These are phyloP conservation scores for Pelargonium fulgidum DNA, from an alignment of 441 rosid genomes.

Conservation along the genomic window DNA sequence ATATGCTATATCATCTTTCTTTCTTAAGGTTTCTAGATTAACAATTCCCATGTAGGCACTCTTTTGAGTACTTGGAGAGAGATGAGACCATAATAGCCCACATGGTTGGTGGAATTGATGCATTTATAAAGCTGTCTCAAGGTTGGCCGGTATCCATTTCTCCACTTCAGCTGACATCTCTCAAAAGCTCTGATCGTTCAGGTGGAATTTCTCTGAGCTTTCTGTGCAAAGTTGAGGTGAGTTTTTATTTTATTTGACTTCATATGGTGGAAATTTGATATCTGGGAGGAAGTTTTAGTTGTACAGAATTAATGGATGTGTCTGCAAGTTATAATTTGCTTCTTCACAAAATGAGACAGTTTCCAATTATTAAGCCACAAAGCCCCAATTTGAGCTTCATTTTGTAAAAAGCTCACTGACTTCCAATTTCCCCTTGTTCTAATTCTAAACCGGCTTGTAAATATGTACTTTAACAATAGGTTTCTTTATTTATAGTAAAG, in stretches of 20 bases:
- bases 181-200: slow-evolving; percentile 46
- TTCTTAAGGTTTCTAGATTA: slow-evolving; percentile 15
- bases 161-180: slow-evolving; percentile 55
- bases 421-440: no score
- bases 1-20: not conserved
- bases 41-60: slow-evolving; percentile 46
- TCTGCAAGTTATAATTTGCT: no score
- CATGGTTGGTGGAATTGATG: slow-evolving; percentile 59
- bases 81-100: slow-evolving; percentile 66
- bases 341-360: no score
- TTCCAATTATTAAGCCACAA: no score
- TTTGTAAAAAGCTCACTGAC: no score
- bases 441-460: no score
- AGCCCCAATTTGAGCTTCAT: no score
- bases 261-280: not conserved
- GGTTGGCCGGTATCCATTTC: slow-evolving; percentile 72
- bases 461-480: no score
- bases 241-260: not conserved
- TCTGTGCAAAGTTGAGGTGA: slow-evolving; percentile 66
- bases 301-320: no score
- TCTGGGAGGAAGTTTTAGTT: not conserved
- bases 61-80: slow-evolving; percentile 58
- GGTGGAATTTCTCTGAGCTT: slow-evolving; percentile 51
- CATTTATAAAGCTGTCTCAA: slow-evolving; percentile 47
- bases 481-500: no score